phyloP scores from a whole-genome alignment of 331 rosid species.

The Cydonia oblonga region DNA sequence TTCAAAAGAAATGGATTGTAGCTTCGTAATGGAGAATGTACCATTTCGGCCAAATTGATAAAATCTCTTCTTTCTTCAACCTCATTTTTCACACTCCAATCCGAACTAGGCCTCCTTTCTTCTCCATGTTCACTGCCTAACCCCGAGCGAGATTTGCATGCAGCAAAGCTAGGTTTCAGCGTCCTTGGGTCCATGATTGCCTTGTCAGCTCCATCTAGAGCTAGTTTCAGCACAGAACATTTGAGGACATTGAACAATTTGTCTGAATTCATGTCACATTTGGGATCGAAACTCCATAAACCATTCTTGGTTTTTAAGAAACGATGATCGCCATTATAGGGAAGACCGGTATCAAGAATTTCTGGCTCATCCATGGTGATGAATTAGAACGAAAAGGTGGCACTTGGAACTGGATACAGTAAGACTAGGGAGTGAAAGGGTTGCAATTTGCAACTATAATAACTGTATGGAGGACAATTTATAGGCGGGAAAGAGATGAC shows the following conservation, averaged over 20 bases:
- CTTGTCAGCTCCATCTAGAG: slow-evolving; percentile 10
- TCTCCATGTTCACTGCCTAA: background rate
- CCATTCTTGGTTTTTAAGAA: background rate
- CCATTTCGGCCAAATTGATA: background rate
- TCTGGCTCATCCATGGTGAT: slow-evolving; percentile 2
- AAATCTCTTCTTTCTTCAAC: background rate
- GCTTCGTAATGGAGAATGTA: background rate
- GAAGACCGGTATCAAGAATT: background rate
- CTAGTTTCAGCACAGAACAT: slow-evolving; percentile 8
- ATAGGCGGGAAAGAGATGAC: background rate
- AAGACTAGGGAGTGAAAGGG: background rate
- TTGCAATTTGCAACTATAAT: background rate
- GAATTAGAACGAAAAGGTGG: background rate
- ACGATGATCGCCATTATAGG: background rate
- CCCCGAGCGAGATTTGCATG: background rate
- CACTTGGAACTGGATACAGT: background rate
- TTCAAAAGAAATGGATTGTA: background rate
- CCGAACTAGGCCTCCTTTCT: background rate
- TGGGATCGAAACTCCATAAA: slow-evolving; percentile 1
- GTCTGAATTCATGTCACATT: background rate
- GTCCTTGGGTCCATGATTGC: slow-evolving; percentile 1
- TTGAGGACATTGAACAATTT: background rate
- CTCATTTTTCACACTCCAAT: background rate
- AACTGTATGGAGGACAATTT: background rate
- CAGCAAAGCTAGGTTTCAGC: background rate